Percentiles rank a stretch among this genome's conserved stretches.
Conservation (phyloP, 2,329 filamentous ascomycete genomes). For the Colletotrichum euphorbiae region DNA sequence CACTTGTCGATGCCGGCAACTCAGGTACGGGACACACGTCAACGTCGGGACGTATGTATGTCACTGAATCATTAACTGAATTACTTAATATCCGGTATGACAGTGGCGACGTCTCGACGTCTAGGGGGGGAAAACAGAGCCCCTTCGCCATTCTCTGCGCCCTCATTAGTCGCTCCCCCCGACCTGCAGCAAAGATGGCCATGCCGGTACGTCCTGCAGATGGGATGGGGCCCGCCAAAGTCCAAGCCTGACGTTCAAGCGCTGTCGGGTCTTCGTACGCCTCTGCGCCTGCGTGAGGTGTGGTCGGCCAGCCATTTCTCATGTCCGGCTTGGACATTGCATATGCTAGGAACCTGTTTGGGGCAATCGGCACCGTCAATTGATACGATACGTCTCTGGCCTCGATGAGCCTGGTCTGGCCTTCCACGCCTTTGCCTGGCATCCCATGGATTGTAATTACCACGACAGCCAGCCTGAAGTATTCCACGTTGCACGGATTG, state of each 20-base stretch:
- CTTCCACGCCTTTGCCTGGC: background rate
- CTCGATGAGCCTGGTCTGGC: conserved; percentile 10
- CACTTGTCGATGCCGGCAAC: background rate
- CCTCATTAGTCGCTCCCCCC: conserved; percentile 19
- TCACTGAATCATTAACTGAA: conserved; percentile 1
- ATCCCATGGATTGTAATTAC: background rate
- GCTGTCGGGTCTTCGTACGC: background rate
- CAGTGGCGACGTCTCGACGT: conserved; percentile 20
- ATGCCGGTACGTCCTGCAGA: conserved; percentile 32
- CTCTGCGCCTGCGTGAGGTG: background rate
- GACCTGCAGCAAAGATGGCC: conserved; percentile 32
- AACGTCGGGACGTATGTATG: conserved; percentile 9
- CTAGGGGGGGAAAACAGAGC: background rate
- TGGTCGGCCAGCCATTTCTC: conserved; percentile 26
- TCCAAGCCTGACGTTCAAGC: conserved; percentile 38
- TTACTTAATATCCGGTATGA: background rate
- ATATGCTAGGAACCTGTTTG: conserved; percentile 39
- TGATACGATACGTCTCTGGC: background rate
- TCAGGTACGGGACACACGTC: background rate
- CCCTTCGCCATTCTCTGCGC: conserved; percentile 14
- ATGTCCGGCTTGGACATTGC: conserved; percentile 28
- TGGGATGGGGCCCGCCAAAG: conserved; percentile 20
- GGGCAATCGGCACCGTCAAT: conserved; percentile 29
- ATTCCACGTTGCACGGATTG: conserved; percentile 31
- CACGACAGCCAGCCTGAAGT: conserved; percentile 28